Conservation (phyloP, 2,329 filamentous ascomycete species). For the Hymenoscyphus infarciens region DNA sequence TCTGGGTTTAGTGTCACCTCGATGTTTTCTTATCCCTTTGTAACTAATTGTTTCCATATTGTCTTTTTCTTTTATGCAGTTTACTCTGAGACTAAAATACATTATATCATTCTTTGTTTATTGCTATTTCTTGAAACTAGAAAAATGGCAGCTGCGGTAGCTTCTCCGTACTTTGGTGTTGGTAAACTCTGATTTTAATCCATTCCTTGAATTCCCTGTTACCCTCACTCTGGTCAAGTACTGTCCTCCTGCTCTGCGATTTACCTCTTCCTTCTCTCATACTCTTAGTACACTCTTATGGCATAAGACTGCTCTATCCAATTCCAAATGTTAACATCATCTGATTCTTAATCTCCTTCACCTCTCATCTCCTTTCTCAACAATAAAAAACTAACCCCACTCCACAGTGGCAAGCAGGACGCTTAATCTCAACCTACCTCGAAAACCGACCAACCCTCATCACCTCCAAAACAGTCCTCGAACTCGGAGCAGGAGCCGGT, state of each 20-base stretch:
- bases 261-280: too few relatives aligned
- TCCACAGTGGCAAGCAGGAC: conserved; percentile 75
- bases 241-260: too few relatives aligned
- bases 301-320: not conserved
- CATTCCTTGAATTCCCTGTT: too few relatives aligned
- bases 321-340: not conserved
- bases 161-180: not conserved
- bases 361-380: not conserved
- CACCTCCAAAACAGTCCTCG: conserved; percentile 68
- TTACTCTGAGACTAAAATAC: not conserved
- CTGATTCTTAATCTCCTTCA: not conserved
- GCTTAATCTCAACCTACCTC: conserved; percentile 73
- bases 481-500: conserved; percentile 85
- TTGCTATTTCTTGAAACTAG: not conserved
- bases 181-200: too few relatives aligned
- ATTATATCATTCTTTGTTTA: not conserved
- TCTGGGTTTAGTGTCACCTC: not conserved
- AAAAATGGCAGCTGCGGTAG: not conserved
- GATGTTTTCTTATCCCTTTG: not conserved
- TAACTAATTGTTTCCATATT: not conserved
- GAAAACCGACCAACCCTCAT: conserved; percentile 66
- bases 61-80: not conserved
- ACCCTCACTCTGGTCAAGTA: too few relatives aligned
- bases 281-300: too few relatives aligned
- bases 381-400: not conserved